These are phyloP conservation scores for Pseudogymnoascus sp. DNA, from an alignment of 2,329 filamentous ascomycete genomes.

Conservation along the genomic window DNA sequence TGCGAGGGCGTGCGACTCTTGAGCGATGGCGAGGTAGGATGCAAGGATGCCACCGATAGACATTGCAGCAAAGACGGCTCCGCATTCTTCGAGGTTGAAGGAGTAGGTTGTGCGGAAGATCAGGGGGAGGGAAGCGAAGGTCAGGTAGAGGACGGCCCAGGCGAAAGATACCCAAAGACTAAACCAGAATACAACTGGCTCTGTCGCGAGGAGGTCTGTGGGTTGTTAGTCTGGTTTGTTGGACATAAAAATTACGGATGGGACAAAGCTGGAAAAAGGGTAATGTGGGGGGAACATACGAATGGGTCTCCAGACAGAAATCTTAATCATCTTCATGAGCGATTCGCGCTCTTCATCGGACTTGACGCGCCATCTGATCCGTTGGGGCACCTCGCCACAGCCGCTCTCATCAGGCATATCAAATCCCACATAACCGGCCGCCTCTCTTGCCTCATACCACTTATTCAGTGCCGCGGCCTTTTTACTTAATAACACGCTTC, in stretches of 20 bases:
- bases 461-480: conserved; percentile 67
- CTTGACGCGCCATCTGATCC: conserved; percentile 69
- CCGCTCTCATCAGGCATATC: conserved; percentile 31
- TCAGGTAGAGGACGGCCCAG: conserved; percentile 83
- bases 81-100: conserved; percentile 60
- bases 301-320: conserved; percentile 72
- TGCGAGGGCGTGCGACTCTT: conserved; percentile 48
- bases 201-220: conserved; percentile 56
- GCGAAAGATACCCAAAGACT: conserved; percentile 83
- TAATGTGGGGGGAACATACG: conserved; percentile 30
- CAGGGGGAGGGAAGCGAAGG: conserved; percentile 71
- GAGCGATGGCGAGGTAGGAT: conserved; percentile 60
- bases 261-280: background rate
- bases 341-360: conserved; percentile 68
- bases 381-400: background rate
- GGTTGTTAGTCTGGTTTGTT: background rate
- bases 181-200: conserved; percentile 78
- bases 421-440: conserved; percentile 40
- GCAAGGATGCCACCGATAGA: conserved; percentile 57
- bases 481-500: conserved; percentile 66
- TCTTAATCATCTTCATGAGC: conserved; percentile 58
- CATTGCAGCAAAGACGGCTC: conserved; percentile 67
- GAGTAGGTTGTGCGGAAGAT: conserved; percentile 61
- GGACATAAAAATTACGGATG: background rate
- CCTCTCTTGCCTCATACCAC: conserved; percentile 71